Evolutionary conservation across 2,329 filamentous ascomycete species (phyloP).

Genomic region (Microcyclosporella mali): DNA sequence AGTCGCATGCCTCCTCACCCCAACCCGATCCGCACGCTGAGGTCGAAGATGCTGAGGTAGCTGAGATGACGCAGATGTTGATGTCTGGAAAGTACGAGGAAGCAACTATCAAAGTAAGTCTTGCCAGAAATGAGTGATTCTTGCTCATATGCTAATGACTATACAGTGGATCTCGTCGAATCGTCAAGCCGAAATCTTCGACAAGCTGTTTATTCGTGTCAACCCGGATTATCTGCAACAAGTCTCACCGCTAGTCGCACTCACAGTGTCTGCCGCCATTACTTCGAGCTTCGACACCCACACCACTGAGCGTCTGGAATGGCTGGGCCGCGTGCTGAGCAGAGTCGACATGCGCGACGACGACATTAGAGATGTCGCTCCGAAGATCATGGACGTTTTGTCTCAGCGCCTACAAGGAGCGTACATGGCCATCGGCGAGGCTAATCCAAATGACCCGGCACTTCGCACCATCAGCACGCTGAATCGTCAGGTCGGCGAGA

Average conservation of each 20-base stretch:
- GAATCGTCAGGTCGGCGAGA: constrained; percentile 25
- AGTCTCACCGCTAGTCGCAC: constrained; percentile 52
- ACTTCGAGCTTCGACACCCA: constrained; percentile 51
- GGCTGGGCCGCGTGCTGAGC: constrained; percentile 52
- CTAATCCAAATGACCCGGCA: constrained; percentile 42
- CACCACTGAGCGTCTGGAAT: constrained; percentile 50
- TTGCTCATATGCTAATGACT: constrained; percentile 29
- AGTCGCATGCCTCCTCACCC: constrained; percentile 6
- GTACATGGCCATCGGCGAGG: constrained; percentile 53
- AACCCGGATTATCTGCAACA: constrained; percentile 51
- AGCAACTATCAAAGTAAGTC: constrained; percentile 39
- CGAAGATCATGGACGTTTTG: constrained; percentile 56
- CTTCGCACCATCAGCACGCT: constrained; percentile 31
- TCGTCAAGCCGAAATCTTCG: constrained; percentile 55
- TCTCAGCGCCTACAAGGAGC: constrained; percentile 50
- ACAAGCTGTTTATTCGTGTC: constrained; percentile 53
- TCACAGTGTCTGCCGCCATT: constrained; percentile 59
- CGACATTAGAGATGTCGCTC: constrained; percentile 52
- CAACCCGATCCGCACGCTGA: constrained; percentile 32
- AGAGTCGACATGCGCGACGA: constrained; percentile 42
- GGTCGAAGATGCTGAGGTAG: constrained; percentile 52
- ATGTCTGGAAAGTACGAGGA: constrained; percentile 47
- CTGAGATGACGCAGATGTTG: constrained; percentile 58
- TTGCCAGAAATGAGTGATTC: background rate
- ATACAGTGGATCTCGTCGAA: constrained; percentile 55